Percentiles rank a stretch among this genome's conserved stretches.
Evolutionary conservation across 2,329 filamentous ascomycete species (phyloP).

Genomic region (Mycosphaerella sp.): DNA sequence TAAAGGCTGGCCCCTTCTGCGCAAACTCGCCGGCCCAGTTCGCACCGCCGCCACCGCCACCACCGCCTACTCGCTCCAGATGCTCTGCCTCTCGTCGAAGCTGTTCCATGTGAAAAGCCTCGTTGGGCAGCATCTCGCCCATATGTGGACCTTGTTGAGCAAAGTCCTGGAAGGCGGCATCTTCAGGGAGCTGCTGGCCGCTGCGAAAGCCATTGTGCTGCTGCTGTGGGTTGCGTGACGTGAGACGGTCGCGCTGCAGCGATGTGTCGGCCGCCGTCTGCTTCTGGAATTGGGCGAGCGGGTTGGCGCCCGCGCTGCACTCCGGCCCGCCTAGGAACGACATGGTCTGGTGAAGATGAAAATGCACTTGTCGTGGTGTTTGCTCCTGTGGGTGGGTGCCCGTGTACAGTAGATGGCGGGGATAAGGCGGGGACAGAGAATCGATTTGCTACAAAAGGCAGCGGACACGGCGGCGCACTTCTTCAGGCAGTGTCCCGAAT

Average conservation of each 20-base stretch:
- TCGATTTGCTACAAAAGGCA: too few relatives aligned
- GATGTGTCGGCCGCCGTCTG: constrained; percentile 95
- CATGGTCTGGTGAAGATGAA: constrained; percentile 49
- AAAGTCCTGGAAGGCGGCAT: constrained; percentile 53
- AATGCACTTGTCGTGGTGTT: not conserved
- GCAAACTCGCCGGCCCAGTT: constrained; percentile 33
- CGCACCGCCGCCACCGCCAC: constrained; percentile 21
- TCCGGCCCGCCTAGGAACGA: constrained; percentile 94
- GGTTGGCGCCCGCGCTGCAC: constrained; percentile 93
- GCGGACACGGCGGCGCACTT: too few relatives aligned
- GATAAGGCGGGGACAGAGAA: too few relatives aligned
- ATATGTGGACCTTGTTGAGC: constrained; percentile 68
- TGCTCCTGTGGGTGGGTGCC: too few relatives aligned
- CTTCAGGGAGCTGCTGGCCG: constrained; percentile 25
- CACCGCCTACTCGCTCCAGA: constrained; percentile 22
- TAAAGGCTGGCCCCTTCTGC: constrained; percentile 24
- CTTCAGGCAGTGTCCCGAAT: too few relatives aligned
- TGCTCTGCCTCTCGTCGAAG: constrained; percentile 58
- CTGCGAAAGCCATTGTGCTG: constrained; percentile 30
- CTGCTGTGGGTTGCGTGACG: constrained; percentile 24
- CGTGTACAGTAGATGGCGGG: too few relatives aligned
- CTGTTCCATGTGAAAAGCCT: constrained; percentile 61
- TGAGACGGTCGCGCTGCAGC: constrained; percentile 78
- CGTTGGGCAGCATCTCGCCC: constrained; percentile 46
- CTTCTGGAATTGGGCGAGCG: constrained; percentile 94